phyloP scores from a whole-genome alignment of 805 yeast genomes.

The Ogataea haglerorum region DNA sequence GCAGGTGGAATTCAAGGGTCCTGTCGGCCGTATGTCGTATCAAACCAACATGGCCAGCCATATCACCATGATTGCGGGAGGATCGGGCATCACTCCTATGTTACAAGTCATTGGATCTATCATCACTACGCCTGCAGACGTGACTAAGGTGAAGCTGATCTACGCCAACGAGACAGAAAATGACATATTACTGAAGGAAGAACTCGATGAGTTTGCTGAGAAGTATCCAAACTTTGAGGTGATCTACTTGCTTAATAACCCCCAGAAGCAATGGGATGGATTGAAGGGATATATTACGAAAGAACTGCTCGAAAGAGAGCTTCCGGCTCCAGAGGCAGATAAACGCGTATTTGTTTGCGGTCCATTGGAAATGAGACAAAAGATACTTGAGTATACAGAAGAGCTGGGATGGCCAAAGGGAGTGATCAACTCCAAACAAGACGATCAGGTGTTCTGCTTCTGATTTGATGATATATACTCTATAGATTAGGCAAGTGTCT shows the following conservation, averaged over 20 bases:
- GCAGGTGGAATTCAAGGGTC: constrained; percentile 70
- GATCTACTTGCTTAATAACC: constrained; percentile 53
- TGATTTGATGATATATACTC: constrained; percentile 10
- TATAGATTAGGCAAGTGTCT: constrained; percentile 1
- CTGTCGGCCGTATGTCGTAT: constrained; percentile 70
- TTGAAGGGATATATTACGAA: constrained; percentile 57
- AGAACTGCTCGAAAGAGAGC: constrained; percentile 49
- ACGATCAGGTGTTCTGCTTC: constrained; percentile 38
- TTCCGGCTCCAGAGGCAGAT: constrained; percentile 49
- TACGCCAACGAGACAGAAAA: constrained; percentile 75
- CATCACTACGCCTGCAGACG: constrained; percentile 65
- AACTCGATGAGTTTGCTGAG: constrained; percentile 64
- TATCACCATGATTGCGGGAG: constrained; percentile 75
- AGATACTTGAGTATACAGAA: constrained; percentile 46
- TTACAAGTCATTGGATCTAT: constrained; percentile 72
- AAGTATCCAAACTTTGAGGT: constrained; percentile 62
- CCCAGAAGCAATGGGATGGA: constrained; percentile 56
- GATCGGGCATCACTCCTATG: constrained; percentile 88
- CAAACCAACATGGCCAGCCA: constrained; percentile 55
- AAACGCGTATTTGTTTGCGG: constrained; percentile 70
- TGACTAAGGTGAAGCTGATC: constrained; percentile 56
- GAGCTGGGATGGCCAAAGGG: constrained; percentile 60
- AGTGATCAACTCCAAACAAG: constrained; percentile 27
- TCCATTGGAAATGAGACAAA: constrained; percentile 63
- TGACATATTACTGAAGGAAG: constrained; percentile 69